phyloP scores from a whole-genome alignment of 495 filamentous ascomycete genomes.

The Talaromyces proteolyticus region DNA sequence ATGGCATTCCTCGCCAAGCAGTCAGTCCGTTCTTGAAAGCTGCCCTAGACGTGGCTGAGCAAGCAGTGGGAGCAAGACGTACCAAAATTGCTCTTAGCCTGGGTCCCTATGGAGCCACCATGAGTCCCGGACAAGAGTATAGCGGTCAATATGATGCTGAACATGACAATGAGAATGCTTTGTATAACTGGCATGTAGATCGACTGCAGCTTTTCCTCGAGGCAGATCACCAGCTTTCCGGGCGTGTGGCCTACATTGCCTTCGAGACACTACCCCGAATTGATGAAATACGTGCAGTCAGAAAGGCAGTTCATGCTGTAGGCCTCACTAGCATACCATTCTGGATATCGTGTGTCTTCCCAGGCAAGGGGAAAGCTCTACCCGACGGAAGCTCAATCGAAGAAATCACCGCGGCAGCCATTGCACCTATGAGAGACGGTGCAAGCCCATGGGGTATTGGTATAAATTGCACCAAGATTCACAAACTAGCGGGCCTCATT shows the following conservation, averaged over 20 bases:
- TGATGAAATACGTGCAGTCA: constrained; percentile 55
- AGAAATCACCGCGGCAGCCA: constrained; percentile 22
- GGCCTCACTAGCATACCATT: constrained; percentile 23
- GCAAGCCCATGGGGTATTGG: constrained; percentile 53
- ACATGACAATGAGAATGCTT: constrained; percentile 31
- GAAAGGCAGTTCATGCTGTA: constrained; percentile 33
- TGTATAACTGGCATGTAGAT: constrained; percentile 51
- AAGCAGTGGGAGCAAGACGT: constrained; percentile 4
- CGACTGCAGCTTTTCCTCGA: constrained; percentile 42
- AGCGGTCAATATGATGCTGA: constrained; percentile 49
- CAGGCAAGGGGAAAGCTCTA: constrained; percentile 36
- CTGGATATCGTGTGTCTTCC: constrained; percentile 62
- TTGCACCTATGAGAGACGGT: constrained; percentile 9
- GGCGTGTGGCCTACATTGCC: constrained; percentile 47
- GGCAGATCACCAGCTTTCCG: constrained; percentile 14
- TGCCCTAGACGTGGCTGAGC: constrained; percentile 1
- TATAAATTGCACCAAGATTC: constrained; percentile 60
- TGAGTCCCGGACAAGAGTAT: constrained; percentile 59
- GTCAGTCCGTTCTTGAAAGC: constrained; percentile 12
- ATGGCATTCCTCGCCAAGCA: constrained; percentile 18
- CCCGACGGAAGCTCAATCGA: constrained; percentile 27
- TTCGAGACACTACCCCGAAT: constrained; percentile 58
- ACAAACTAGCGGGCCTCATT: constrained; percentile 44
- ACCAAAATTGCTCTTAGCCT: constrained; percentile 43
- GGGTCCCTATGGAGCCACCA: constrained; percentile 60